Evolutionary conservation across 106 monocot genomes (phyloP).

Genomic region (Phalaenopsis equestris): DNA sequence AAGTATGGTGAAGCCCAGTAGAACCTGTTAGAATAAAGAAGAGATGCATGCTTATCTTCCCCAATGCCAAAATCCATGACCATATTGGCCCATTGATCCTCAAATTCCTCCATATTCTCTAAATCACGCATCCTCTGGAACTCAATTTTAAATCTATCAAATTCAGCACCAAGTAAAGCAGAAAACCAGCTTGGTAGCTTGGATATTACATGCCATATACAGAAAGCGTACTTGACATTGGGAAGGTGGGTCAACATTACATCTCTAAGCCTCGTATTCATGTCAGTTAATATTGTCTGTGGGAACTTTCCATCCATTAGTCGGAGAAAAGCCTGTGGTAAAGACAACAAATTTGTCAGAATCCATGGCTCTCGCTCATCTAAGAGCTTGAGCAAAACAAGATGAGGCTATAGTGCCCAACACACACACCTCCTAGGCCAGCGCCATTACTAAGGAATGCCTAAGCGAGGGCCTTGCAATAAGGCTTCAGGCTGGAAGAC

Average conservation of each 20-base stretch:
- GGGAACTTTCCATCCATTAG: slow-evolving; percentile 68
- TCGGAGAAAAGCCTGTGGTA: slow-evolving; percentile 49
- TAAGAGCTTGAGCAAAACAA: neutral
- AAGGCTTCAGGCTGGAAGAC: no score
- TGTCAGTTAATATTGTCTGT: slow-evolving; percentile 60
- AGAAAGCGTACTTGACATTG: slow-evolving; percentile 46
- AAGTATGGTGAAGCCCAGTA: slow-evolving; percentile 64
- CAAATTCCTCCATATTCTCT: slow-evolving; percentile 58
- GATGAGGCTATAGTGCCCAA: no score
- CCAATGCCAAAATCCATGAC: slow-evolving; percentile 50
- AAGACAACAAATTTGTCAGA: slow-evolving; percentile 5
- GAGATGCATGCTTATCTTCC: slow-evolving; percentile 45
- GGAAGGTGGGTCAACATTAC: slow-evolving; percentile 36
- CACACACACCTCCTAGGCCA: no score
- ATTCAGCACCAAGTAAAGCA: slow-evolving; percentile 37
- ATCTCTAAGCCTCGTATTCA: slow-evolving; percentile 49
- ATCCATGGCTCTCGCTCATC: neutral
- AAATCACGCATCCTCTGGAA: slow-evolving; percentile 42
- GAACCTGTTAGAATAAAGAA: slow-evolving; percentile 44
- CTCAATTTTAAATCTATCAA: slow-evolving; percentile 56
- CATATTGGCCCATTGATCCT: slow-evolving; percentile 51
- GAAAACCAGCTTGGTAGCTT: slow-evolving; percentile 74
- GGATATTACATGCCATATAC: slow-evolving; percentile 46
- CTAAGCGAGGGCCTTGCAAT: no score
- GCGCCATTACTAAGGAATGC: no score